Base-by-base conservation (phyloP, 768 basidiomycete species). In the Chlorophyllum brunneum region DNA sequence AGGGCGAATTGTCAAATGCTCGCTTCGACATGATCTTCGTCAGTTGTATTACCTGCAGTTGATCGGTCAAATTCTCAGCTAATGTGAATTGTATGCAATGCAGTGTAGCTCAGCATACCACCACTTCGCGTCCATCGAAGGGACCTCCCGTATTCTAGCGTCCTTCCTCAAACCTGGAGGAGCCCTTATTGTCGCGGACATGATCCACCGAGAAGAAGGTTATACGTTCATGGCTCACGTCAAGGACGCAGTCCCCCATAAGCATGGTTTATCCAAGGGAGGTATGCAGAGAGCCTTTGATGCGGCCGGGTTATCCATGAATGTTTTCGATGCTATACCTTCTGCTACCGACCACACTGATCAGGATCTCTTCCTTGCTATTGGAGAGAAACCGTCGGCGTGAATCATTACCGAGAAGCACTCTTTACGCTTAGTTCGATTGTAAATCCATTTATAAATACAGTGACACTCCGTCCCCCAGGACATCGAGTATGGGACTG, bases 1-100 rank as follows among this genome's bases (percentile, higher is more conserved):
- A 69, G 9, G 67, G 61, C 2, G 77, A 79, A 54, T 67, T 86
- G 2, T 70, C 69, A 13, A 76, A 72, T 3, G 59, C 64, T 48
- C 73, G 70, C 37, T 89, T 89, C 57, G 84, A 88, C 61, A 70
- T 87, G 34, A 68, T 85, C 50, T 74, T 81, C 5, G 87, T 88
- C 61, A 61, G 81, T 49, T 5, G 8, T 27, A 6, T 20, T 3
- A 37, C 29, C 9, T 15, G 39, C 9, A 23, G n/a, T 23, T 15
- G 15, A 8, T 49, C 23, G 27, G 11, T 36, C 23, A 13, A 3
- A 13, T n/a, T 33, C 9, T n/a, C 24, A 37, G 2, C 40, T 18
- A 53, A 34, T 13, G 9, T 20, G 3, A 37, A 5, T 23, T 23
- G n/a, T n/a, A n/a, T n/a, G n/a, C 4, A 3, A 23, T 37, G 13